Percentiles rank a stretch among this genome's conserved stretches.
phyloP scores from a whole-genome alignment of 2,329 filamentous ascomycete species.

The Mycosphaerella arachidis region DNA sequence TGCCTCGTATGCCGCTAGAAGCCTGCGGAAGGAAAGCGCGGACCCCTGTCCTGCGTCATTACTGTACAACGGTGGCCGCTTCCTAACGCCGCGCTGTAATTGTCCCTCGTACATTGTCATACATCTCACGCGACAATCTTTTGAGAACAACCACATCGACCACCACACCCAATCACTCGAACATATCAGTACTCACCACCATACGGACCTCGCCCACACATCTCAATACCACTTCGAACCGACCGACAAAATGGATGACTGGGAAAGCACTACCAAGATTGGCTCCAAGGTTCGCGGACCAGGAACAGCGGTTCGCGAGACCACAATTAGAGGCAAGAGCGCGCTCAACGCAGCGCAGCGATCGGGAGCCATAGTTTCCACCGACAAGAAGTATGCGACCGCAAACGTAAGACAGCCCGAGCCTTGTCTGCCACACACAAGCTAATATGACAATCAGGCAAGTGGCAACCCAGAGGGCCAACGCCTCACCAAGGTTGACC shows the following conservation, averaged over 20 bases:
- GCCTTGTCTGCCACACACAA: not conserved
- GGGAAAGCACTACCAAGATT: slow-evolving; percentile 88
- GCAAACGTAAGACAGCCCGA: slow-evolving; percentile 67
- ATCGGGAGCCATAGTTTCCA: slow-evolving; percentile 67
- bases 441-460: slow-evolving; percentile 22
- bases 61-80: not conserved
- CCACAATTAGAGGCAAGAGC: slow-evolving; percentile 77
- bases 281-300: slow-evolving; percentile 74
- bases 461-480: slow-evolving; percentile 65
- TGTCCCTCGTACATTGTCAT: not conserved
- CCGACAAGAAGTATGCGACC: slow-evolving; percentile 85
- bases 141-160: slow-evolving; percentile 1
- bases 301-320: slow-evolving; percentile 68
- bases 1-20: not conserved
- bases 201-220: not conserved
- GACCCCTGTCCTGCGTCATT: not conserved
- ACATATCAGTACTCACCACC: not conserved
- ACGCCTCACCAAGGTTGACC: slow-evolving; percentile 95
- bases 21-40: not conserved
- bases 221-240: not conserved
- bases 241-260: slow-evolving; percentile 55
- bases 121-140: not conserved
- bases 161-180: not conserved
- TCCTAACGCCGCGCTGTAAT: not conserved
- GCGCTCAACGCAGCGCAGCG: slow-evolving; percentile 88